Percentiles rank a stretch among this genome's conserved stretches.
These are phyloP conservation scores for Alternaria sp. DNA, from an alignment of 2,329 filamentous ascomycete genomes.

Conservation along the genomic window DNA sequence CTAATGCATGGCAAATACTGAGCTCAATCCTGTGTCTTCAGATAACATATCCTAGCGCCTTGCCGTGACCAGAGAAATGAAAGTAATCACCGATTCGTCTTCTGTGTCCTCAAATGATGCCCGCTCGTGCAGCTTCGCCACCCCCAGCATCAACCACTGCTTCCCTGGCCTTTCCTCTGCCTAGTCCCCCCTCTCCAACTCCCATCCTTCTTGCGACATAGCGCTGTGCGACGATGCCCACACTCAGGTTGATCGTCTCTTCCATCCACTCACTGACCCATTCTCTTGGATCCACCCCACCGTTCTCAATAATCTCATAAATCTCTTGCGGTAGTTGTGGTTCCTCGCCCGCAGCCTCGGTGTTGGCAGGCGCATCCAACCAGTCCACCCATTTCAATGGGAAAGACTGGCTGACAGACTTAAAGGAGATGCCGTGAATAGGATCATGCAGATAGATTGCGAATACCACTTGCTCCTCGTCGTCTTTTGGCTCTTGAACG, in stretches of 20 bases:
- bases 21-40: conserved; percentile 4
- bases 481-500: conserved; percentile 63
- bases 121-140: conserved; percentile 68
- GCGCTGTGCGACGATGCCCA: conserved; percentile 89
- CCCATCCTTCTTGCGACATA: conserved; percentile 97
- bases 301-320: conserved; percentile 76
- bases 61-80: conserved; percentile 10
- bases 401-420: conserved; percentile 80
- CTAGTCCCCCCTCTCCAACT: conserved; percentile 80
- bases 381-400: conserved; percentile 88
- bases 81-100: background rate
- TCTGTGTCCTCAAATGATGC: conserved; percentile 40
- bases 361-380: conserved; percentile 71
- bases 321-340: conserved; percentile 81
- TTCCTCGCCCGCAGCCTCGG: conserved; percentile 53
- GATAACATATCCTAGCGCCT: conserved; percentile 9
- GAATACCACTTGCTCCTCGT: conserved; percentile 73
- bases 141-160: conserved; percentile 65
- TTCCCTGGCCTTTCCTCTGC: conserved; percentile 65
- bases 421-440: conserved; percentile 88
- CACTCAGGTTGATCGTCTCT: conserved; percentile 77
- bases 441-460: conserved; percentile 86
- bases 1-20: conserved; percentile 9
- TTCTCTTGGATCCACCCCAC: conserved; percentile 87
- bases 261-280: conserved; percentile 99